Evolutionary conservation across 2,329 filamentous ascomycete species (phyloP), one percentile per base, ranked within the genome.

Genomic region (Pseudopithomyces maydicus): DNA sequence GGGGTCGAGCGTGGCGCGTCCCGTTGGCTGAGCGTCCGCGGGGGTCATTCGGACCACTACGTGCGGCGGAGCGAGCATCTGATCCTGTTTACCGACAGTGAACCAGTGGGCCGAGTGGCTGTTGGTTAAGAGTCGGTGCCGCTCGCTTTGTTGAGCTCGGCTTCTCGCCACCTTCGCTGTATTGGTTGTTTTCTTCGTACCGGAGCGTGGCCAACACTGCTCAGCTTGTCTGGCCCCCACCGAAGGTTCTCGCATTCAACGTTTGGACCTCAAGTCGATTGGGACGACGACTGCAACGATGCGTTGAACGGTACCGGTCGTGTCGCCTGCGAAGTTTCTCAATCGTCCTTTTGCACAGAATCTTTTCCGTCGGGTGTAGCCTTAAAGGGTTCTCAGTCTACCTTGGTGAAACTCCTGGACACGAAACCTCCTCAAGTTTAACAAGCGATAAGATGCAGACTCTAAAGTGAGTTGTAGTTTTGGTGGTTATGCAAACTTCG

Each of bases 1-100:
- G 46, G 46, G 32, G 46, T 39, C 46, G 33, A 14, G 26, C 19
- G 46, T 38, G 46, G 46, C 32, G 46, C 19, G 46, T 48, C 38
- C 19, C 46, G 32, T 48, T 38, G 46, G 17, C 46, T 48, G 46
- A 38, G 46, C 46, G 46, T 29, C 26, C 46, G 33, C 46, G 19
- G 20, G 32, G 33, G 46, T 36, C 29, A 26, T 38, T 26, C 23
- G 12, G 46, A 26, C 17, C 46, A 17, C 46, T 22, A 10, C 15
- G 8, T 33, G 32, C 33, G 33, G 46, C 46, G 33, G 19, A 22
- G 46, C 15, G 4, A n/a, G 12, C 17, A 23, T 26, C 19, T 17
- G 6, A 38, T 38, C 19, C 33, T 29, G 17, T 32, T 23, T 38
- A 8, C n/a, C 12, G 32, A 6, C 33, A 20, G 38, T 15, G 20